Evolutionary conservation across 345 rosid genomes (phyloP).

Genomic region (Heritiera fomes): DNA sequence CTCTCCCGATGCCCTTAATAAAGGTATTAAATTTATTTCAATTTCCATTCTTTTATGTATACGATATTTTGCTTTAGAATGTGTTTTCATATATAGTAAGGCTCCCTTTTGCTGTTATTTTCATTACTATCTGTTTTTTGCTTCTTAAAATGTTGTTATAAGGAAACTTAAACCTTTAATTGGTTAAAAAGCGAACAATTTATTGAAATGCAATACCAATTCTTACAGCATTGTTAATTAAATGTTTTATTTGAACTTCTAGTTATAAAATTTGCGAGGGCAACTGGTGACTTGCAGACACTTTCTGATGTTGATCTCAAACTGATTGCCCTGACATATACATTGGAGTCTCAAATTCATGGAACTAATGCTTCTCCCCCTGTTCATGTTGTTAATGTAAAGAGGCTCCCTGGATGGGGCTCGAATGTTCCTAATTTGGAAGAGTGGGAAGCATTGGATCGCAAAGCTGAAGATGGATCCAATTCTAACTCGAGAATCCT

Average conservation of each 20-base stretch:
- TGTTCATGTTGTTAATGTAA: conserved; percentile 64
- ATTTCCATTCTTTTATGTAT: not conserved
- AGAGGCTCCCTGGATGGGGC: conserved; percentile 95
- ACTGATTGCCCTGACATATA: conserved; percentile 76
- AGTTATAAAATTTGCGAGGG: conserved; percentile 66
- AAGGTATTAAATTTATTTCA: conserved; percentile 46
- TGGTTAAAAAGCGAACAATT: not conserved
- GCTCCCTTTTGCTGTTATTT: not conserved
- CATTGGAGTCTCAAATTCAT: conserved; percentile 78
- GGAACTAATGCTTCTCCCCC: conserved; percentile 75
- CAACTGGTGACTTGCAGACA: conserved; percentile 87
- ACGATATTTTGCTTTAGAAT: not conserved
- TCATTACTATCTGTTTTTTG: not conserved
- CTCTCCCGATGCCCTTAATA: conserved; percentile 68
- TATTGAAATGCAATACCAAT: not conserved
- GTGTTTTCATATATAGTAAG: not conserved
- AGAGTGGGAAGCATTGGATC: conserved; percentile 89
- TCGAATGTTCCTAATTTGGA: conserved; percentile 82
- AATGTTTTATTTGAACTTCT: conserved; percentile 7
- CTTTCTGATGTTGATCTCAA: conserved; percentile 89
- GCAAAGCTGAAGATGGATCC: conserved; percentile 46
- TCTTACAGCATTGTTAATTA: not conserved
- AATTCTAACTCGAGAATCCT: conserved; percentile 63
- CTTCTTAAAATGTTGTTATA: not conserved
- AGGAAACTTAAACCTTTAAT: not conserved